Evolutionary conservation across 176 grass and related monocot genomes (phyloP), one percentile per base, ranked within the genome.

Genomic region (Triticum turgidum): DNA sequence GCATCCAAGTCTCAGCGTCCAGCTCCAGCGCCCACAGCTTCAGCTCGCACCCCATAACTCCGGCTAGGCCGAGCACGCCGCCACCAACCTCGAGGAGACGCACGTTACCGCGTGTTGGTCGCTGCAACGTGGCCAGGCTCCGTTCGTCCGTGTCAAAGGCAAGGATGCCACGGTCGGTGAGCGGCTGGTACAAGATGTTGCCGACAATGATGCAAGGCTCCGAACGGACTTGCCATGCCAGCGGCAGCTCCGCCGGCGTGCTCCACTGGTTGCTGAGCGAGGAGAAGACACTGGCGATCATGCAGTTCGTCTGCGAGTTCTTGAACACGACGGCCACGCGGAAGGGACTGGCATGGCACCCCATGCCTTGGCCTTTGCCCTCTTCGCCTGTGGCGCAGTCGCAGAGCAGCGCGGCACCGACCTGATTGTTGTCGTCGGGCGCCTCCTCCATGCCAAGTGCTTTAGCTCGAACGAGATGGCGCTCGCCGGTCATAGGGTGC

Each of bases 41-140:
- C 34, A 77, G 70, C n/a, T n/a, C 83, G 70, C 29, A 82, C 18
- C 20, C 78, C 25, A 66, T 29, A 37, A 71, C 71, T 21, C 77
- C 63, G 78, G 25, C 67, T 6, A 71, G 64, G 42, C 90, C 83
- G 8, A 73, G 85, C 49, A 83, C 78, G 11, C 72, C 85, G 24
- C 21, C 85, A 6, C 4, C 73, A 8, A 80, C 47, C 13, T 14
- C 77, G 9, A 49, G 61, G 20, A 72, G 85, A 39, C 74, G 85
- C 11, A 11, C 84, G 27, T 80, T 84, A 80, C 77, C 37, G 11
- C 21, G 22, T 11, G n/a, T 64, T 64, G 61, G 61, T 10, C 61
- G 22, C 61, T 9, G 22, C 4, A 64, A 64, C 22, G n/a, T 24
- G 22, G 61, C 24, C 17, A 64, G 3, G 61, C 3, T 27, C 24